Conservation (phyloP, 2,329 filamentous ascomycete species). For the Phoma sp. region DNA sequence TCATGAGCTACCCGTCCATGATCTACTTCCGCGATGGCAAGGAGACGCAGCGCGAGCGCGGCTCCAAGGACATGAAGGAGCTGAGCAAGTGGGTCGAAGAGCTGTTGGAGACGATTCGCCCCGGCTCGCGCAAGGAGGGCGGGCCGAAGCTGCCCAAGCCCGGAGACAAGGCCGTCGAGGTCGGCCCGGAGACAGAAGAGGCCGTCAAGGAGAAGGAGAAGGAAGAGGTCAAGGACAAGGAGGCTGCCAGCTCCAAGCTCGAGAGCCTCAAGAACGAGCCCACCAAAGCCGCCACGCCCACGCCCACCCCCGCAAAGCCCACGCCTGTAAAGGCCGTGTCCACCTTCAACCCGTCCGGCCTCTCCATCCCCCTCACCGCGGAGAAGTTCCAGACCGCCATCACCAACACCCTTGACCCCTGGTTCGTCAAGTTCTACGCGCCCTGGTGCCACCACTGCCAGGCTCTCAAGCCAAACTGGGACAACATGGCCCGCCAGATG, state of each 20-base stretch:
- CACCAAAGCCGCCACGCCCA: conserved; percentile 39
- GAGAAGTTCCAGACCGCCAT: conserved; percentile 88
- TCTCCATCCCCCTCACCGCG: conserved; percentile 76
- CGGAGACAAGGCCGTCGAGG: conserved; percentile 64
- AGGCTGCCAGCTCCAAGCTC: conserved; percentile 17
- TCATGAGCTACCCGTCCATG: conserved; percentile 78
- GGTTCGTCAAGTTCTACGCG: conserved; percentile 99
- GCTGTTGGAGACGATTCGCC: conserved; percentile 77
- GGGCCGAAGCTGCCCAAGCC: conserved; percentile 74
- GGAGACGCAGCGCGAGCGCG: conserved; percentile 67
- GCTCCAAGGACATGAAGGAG: conserved; percentile 70
- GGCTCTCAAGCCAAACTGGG: conserved; percentile 89
- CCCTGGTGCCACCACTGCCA: conserved; percentile 98
- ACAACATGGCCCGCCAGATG: conserved; percentile 89
- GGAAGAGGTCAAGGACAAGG: conserved; percentile 24
- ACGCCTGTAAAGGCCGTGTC: conserved; percentile 31
- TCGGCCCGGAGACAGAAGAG: conserved; percentile 46
- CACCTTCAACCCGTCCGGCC: conserved; percentile 73
- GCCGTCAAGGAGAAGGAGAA: conserved; percentile 45
- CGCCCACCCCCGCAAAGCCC: conserved; percentile 31
- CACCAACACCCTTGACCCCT: conserved; percentile 86
- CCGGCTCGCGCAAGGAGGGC: conserved; percentile 76
- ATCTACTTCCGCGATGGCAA: conserved; percentile 81
- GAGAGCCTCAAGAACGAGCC: conserved; percentile 23
- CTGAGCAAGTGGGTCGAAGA: conserved; percentile 78